Percentiles rank a stretch among this genome's conserved stretches.
Evolutionary conservation across 345 rosid species (phyloP).

Genomic region (Luvunga scandens): DNA sequence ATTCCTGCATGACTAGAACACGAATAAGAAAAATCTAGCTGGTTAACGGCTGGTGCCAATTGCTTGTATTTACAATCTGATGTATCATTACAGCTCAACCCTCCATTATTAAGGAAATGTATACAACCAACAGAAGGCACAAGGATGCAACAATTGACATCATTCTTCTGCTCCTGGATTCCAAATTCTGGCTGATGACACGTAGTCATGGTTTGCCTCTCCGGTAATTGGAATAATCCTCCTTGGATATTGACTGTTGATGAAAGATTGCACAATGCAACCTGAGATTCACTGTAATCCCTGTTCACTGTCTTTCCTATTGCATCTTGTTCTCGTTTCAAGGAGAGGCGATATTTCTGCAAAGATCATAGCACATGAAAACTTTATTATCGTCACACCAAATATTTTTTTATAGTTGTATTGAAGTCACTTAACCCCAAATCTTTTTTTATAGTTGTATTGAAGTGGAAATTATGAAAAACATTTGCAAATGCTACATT

Average conservation of each 20-base stretch:
- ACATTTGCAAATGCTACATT: neutral
- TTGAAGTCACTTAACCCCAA: neutral
- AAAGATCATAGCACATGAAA: neutral
- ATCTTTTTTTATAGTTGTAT: neutral
- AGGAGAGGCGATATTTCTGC: conserved; percentile 40
- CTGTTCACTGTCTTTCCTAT: conserved; percentile 4
- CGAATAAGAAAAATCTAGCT: neutral
- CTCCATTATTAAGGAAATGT: neutral
- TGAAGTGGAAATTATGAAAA: neutral
- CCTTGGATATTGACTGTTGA: conserved; percentile 10
- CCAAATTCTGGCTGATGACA: conserved; percentile 9
- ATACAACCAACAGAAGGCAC: conserved; percentile 7
- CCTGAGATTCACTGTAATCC: neutral
- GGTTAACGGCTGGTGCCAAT: neutral
- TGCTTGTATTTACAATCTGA: neutral
- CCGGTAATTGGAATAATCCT: conserved; percentile 2
- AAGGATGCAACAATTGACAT: conserved; percentile 7
- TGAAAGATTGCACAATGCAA: neutral
- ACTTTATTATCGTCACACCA: neutral
- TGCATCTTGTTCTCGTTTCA: conserved; percentile 28
- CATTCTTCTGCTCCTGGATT: conserved; percentile 9
- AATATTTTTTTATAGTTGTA: neutral
- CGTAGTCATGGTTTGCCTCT: neutral
- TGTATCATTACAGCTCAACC: conserved; percentile 1
- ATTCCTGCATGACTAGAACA: neutral